These are phyloP conservation scores for Epithemia pelagica DNA, from an alignment of 108 stramenopile species.

Conservation along the genomic window DNA sequence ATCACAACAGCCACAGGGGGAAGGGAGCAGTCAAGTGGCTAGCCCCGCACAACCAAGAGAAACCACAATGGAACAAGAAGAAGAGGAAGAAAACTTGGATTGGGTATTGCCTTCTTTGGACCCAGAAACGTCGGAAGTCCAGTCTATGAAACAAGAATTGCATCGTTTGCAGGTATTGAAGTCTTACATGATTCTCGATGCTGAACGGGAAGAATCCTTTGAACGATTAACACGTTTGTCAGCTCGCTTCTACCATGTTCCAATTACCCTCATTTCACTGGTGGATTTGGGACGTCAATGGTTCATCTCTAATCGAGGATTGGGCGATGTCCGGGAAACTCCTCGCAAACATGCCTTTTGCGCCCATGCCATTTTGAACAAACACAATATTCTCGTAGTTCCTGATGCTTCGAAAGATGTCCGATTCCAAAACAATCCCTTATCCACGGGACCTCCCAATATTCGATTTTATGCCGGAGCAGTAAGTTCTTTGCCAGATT, in stretches of 20 bases:
- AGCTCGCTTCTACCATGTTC: constrained; percentile 53
- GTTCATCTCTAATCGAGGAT: constrained; percentile 70
- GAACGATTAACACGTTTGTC: constrained; percentile 37
- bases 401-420: constrained; percentile 59
- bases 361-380: constrained; percentile 56
- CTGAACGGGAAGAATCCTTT: constrained; percentile 45
- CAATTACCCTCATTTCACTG: constrained; percentile 61
- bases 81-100: constrained; percentile 14
- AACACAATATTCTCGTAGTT: constrained; percentile 53
- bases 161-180: constrained; percentile 52
- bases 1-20: not conserved
- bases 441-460: constrained; percentile 66
- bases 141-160: constrained; percentile 50
- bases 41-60: not conserved
- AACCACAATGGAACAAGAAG: not conserved
- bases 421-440: constrained; percentile 59
- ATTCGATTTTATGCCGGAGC: constrained; percentile 84
- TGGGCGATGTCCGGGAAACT: constrained; percentile 67
- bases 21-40: not conserved
- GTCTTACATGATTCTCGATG: constrained; percentile 58
- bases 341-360: constrained; percentile 78
- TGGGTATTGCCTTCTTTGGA: constrained; percentile 29
- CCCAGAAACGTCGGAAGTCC: constrained; percentile 14
- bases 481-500: no score
- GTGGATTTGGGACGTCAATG: constrained; percentile 73